These are phyloP conservation scores for Trichocladium antarcticum DNA, from an alignment of 495 filamentous ascomycete genomes.

Conservation along the genomic window DNA sequence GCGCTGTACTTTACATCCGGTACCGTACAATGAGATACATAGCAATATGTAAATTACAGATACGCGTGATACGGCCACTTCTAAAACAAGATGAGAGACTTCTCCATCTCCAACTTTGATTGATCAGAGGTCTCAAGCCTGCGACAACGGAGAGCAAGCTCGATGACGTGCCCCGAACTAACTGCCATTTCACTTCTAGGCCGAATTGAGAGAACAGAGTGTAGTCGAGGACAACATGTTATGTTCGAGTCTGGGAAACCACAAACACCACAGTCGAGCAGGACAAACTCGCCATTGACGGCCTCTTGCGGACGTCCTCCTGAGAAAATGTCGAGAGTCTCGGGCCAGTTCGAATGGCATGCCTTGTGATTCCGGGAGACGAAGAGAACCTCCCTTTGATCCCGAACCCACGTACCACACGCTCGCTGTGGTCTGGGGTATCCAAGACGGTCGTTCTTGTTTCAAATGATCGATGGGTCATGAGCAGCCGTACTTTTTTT, in stretches of 20 bases:
- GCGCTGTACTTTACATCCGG: too few species aligned
- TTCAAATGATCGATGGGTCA: conserved; percentile 19
- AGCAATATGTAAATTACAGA: too few species aligned
- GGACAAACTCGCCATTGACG: conserved; percentile 32
- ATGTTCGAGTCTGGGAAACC: conserved; percentile 18
- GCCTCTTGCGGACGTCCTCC: conserved; percentile 1
- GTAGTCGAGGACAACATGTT: conserved; percentile 15
- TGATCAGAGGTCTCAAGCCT: too few species aligned
- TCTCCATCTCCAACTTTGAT: too few species aligned
- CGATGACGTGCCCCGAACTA: too few species aligned
- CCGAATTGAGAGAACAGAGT: conserved; percentile 33
- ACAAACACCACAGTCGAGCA: conserved; percentile 37
- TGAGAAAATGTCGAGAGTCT: conserved; percentile 13
- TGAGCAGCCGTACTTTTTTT: too few species aligned
- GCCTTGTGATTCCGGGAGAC: conserved; percentile 50
- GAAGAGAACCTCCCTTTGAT: conserved; percentile 43
- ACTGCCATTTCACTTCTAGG: too few species aligned
- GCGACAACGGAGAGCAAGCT: too few species aligned
- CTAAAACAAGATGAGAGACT: too few species aligned
- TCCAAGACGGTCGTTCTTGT: conserved; percentile 29
- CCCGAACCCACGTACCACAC: conserved; percentile 34
- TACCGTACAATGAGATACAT: too few species aligned
- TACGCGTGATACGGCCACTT: too few species aligned
- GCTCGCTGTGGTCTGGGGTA: conserved; percentile 39
- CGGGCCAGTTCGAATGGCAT: conserved; percentile 35